Evolutionary conservation across 1,284 basidiomycete genomes (phyloP), one percentile per base, ranked within the genome.

Genomic region (Caloboletus inedulis): DNA sequence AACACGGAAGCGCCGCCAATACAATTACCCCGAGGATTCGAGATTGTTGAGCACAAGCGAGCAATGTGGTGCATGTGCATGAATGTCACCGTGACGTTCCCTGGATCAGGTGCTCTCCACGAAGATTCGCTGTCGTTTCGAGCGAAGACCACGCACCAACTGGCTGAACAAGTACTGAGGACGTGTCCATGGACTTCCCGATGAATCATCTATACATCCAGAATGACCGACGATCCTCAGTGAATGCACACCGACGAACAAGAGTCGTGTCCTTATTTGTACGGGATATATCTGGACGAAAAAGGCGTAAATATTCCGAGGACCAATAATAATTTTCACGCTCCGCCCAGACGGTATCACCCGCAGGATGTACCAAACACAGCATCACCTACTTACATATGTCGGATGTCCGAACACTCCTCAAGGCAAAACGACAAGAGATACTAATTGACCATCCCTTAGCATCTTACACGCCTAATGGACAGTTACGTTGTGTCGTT

Each of bases 351-450:
- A 45, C 30, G 14, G 27, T 42, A 45, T 41, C 23, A 12, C n/a
- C n/a, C n/a, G n/a, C n/a, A n/a, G n/a, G n/a, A n/a, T n/a, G n/a
- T n/a, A n/a, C n/a, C n/a, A n/a, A n/a, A n/a, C 25, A 36, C 13
- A 19, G 3, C 34, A 18, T 33, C 50, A 43, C 46, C 46, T n/a
- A n/a, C n/a, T n/a, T n/a, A n/a, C n/a, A n/a, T 55, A 89, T 89
- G 87, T 70, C 86, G 30, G 85, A 90, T 64, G 84, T 81, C 35
- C 86, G 87, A 50, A 77, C 85, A 21, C 76, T 90, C 41, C 81
- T 90, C 59, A 85, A 85, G 63, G 85, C 85, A 19, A 89, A 87
- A 71, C 77, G 88, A 41, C 80, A 88, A 70, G 86, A 89, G 66
- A 76, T 77, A 34, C 81, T 80, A 21, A 77, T 93, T 52, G 71